Evolutionary conservation across 2,329 filamentous ascomycete species (phyloP), one percentile per base, ranked within the genome.

Genomic region (Colletotrichum navitas): DNA sequence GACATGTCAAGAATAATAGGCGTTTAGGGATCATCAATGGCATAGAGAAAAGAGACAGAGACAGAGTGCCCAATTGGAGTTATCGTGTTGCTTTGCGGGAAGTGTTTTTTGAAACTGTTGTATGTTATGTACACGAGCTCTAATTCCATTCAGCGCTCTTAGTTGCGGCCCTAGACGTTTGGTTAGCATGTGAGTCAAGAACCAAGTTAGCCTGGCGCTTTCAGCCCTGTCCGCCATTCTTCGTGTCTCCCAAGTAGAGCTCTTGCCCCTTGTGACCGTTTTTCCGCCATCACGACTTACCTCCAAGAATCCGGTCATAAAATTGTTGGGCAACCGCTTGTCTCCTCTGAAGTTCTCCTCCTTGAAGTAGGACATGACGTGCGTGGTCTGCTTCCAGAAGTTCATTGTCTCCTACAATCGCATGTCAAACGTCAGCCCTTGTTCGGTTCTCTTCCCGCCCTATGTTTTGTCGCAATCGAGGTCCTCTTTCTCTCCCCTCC

Each of bases 351-450:
- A 89, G 82, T 88, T 89, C 83, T 98, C 95, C 77, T 91, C 88
- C 80, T 95, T 91, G 88, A 98, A 99, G 84, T 97, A 99, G 78
- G 96, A 94, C 89, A 99, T 94, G 77, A 99, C 89, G 82, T 99
- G 96, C 74, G 93, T 93, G 74, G 95, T 88, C 84, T 99, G 96
- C 85, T 98, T 97, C 96, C 96, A 99, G 88, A 93, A 99, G 86
- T 99, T 99, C 87, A 99, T 90, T 65, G 93, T 99, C 88, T 99
- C 96, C 95, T 98, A 77, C 68, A 63, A 41, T 18, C 5, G 34
- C 3, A 24, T 18, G 6, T 12, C 8, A 11, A 3, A 16, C 16
- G 45, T 60, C 47, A 61, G 65, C 49, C 14, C 21, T 29, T 5
- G 14, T 43, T 34, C 39, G 24, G 5, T 29, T 36, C n/a, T 26